Percentiles rank a stretch among this genome's conserved stretches.
Evolutionary conservation across 139 green algal species (phyloP).

Genomic region (Penium margaritaceum): DNA sequence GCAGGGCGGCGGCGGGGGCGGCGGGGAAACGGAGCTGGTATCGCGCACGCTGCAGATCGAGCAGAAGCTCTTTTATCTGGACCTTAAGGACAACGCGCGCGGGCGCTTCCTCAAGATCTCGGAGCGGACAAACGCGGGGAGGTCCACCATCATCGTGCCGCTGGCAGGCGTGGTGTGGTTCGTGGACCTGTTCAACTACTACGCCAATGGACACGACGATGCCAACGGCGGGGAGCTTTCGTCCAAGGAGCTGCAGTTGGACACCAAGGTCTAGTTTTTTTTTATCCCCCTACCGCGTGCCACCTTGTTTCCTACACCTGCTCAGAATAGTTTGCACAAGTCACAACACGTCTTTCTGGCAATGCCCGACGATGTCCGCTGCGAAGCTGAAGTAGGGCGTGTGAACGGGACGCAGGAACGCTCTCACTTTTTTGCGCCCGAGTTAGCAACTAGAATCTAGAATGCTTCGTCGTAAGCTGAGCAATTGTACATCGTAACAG

Average conservation of each 20-base stretch:
- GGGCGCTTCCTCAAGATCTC: slow-evolving; percentile 57
- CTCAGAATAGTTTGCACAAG: too few species aligned
- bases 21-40: slow-evolving; percentile 26
- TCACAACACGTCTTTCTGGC: too few species aligned
- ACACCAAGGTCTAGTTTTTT: slow-evolving; percentile 60
- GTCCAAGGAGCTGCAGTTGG: slow-evolving; percentile 55
- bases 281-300: too few species aligned
- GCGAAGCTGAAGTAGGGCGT: too few species aligned
- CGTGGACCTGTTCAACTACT: slow-evolving; percentile 59
- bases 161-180: slow-evolving; percentile 52
- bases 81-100: slow-evolving; percentile 54
- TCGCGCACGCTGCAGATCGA: slow-evolving; percentile 48
- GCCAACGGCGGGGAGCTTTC: slow-evolving; percentile 16
- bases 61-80: slow-evolving; percentile 57
- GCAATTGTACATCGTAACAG: too few species aligned
- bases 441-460: too few species aligned
- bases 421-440: too few species aligned
- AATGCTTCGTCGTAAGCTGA: too few species aligned
- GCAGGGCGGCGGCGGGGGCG: neutral
- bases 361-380: too few species aligned
- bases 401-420: too few species aligned
- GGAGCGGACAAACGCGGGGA: slow-evolving; percentile 50
- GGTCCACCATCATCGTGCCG: slow-evolving; percentile 57
- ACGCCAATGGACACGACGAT: slow-evolving; percentile 47
- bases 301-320: too few species aligned